Conservation (phyloP, 768 basidiomycete genomes). For the Kwoniella bestiolae region DNA sequence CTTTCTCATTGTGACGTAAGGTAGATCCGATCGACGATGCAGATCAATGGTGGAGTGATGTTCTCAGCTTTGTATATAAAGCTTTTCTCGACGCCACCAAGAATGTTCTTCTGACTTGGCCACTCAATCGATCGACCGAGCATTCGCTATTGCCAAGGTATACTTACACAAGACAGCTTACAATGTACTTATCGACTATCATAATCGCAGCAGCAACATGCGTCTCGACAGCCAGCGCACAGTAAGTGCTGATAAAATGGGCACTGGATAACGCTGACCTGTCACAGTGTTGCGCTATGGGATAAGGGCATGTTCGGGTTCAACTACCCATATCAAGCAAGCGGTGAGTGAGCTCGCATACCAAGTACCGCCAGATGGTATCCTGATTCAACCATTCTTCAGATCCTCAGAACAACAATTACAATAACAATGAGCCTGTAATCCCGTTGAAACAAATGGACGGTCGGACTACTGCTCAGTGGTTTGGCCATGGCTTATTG, state of each 20-base stretch:
- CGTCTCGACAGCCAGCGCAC: conserved; percentile 10
- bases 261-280: neutral
- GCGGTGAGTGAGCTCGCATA: conserved; percentile 16
- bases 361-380: no score
- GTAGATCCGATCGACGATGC: neutral
- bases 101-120: neutral
- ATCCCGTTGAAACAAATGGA: conserved; percentile 28
- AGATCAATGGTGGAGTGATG: neutral
- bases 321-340: conserved; percentile 38
- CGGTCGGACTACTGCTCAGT: conserved; percentile 31
- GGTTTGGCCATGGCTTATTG: conserved; percentile 45
- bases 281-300: conserved; percentile 35
- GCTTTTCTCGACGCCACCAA: neutral
- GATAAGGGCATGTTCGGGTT: conserved; percentile 41
- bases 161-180: no score
- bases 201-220: neutral
- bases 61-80: neutral
- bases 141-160: neutral
- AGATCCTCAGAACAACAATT: conserved; percentile 22
- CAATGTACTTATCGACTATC: neutral
- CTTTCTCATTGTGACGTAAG: neutral
- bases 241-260: neutral
- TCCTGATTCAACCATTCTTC: neutral
- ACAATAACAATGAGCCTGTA: conserved; percentile 41
- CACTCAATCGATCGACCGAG: no score